phyloP scores from a whole-genome alignment of 2,329 filamentous ascomycete species.

The Nemania serpens region DNA sequence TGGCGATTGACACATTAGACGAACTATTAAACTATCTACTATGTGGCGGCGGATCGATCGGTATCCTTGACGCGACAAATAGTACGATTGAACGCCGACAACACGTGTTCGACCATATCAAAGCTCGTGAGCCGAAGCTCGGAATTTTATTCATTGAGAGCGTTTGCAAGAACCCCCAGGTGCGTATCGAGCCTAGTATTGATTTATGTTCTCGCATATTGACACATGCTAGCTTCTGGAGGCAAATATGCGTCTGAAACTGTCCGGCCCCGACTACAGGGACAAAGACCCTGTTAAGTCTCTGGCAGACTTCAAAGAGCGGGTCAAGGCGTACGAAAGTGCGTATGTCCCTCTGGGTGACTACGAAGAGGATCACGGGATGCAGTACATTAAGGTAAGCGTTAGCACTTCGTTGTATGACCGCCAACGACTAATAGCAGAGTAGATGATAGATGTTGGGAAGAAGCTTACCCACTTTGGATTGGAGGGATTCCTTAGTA shows the following conservation, averaged over 20 bases:
- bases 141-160: conserved; percentile 96
- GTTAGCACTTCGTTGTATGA: background rate
- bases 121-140: conserved; percentile 79
- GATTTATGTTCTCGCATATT: background rate
- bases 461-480: conserved; percentile 91
- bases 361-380: conserved; percentile 86
- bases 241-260: conserved; percentile 95
- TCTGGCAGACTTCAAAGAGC: conserved; percentile 87
- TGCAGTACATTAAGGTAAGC: conserved; percentile 84
- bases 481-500: conserved; percentile 87
- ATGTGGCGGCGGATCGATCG: conserved; percentile 80
- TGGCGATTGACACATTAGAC: conserved; percentile 89
- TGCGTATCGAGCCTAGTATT: conserved; percentile 38
- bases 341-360: conserved; percentile 89
- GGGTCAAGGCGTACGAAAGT: conserved; percentile 91
- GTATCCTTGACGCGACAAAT: conserved; percentile 96
- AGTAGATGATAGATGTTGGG: conserved; percentile 91
- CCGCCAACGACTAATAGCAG: conserved; percentile 34
- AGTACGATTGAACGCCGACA: conserved; percentile 87
- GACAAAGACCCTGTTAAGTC: conserved; percentile 88
- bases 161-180: conserved; percentile 80
- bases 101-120: conserved; percentile 81
- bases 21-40: conserved; percentile 91
- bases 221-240: conserved; percentile 67
- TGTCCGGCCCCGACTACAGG: conserved; percentile 94